Evolutionary conservation across 2,329 filamentous ascomycete species (phyloP).

Genomic region (Trichocomaceae sp.): DNA sequence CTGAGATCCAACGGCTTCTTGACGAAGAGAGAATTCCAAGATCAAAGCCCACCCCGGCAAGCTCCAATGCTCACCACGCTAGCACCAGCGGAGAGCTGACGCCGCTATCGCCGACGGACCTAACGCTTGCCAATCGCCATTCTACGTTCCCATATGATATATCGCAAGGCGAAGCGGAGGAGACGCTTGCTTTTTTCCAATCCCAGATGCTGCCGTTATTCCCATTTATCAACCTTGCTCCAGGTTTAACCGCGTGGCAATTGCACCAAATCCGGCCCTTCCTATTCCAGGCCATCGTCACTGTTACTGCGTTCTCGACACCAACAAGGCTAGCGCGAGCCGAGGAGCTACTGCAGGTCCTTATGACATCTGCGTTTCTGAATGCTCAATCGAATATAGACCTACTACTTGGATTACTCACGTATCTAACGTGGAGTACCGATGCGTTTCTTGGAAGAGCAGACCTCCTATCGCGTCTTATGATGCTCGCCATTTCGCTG

Average conservation of each 20-base stretch:
- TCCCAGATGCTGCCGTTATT: slow-evolving; percentile 31
- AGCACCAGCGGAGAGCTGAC: not conserved
- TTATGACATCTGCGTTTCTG: slow-evolving; percentile 26
- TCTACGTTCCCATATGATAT: slow-evolving; percentile 1
- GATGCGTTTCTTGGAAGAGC: slow-evolving; percentile 28
- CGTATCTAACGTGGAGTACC: slow-evolving; percentile 34
- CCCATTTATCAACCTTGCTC: slow-evolving; percentile 28
- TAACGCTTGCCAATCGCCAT: not conserved
- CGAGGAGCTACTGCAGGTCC: slow-evolving; percentile 25
- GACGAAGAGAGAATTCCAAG: slow-evolving; percentile 8
- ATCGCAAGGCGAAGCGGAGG: slow-evolving; percentile 16
- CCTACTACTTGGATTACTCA: slow-evolving; percentile 32
- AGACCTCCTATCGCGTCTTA: slow-evolving; percentile 29
- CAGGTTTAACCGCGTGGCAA: slow-evolving; percentile 23
- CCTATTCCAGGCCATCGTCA: slow-evolving; percentile 32
- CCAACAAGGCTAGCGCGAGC: slow-evolving; percentile 21
- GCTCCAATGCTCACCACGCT: not conserved
- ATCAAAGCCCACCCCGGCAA: not conserved
- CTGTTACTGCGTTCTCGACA: slow-evolving; percentile 28
- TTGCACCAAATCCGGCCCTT: slow-evolving; percentile 29
- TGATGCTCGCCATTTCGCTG: slow-evolving; percentile 34
- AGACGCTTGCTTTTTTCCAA: slow-evolving; percentile 24
- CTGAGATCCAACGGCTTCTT: not conserved
- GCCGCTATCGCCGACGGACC: not conserved
- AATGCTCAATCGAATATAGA: slow-evolving; percentile 29